Base-by-base conservation (phyloP, 1,139 yeast genomes). In the Saccharomyces hybrid region DNA sequence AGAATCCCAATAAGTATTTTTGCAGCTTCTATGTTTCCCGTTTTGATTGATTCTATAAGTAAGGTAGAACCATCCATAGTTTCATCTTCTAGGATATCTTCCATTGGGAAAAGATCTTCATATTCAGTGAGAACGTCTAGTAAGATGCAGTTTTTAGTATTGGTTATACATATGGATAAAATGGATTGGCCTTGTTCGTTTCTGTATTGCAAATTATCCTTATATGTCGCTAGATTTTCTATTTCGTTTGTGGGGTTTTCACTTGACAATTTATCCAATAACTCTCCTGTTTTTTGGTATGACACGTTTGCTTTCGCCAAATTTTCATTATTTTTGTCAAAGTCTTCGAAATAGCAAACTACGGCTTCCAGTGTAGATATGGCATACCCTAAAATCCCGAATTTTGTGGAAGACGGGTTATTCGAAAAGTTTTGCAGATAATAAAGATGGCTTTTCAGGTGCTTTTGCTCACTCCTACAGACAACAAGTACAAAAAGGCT, bases 351-450 rank as follows among this genome's bases (percentile, higher is more conserved):
- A 65, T 86, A 95, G 57, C 73, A 81, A 6, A 89, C 64, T 0
- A 89, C 95, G 0, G 93, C 96, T 64, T 90, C 96, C 49, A 90
- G 73, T 11, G 96, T 88, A 52, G 96, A 85, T 32, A 90, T 62
- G 0, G 84, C 78, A 62, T 84, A 85, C 0, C 87, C 88, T 6
- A 75, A 61, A 26, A 77, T 70, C 0, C 89, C 90, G 8, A 75
- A 67, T 42, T 76, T 63, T 8, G 60, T 78, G 2, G 72, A 62
- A 42, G 73, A 73, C 57, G 69, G 78, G 68, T 54, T 79, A 74
- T 70, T 79, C 60, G 83, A 78, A 66, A 86, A 88, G 52, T 78
- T 73, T 57, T 82, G 81, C 51, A 89, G 76, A 65, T 88, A 88
- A 52, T 73, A 77, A 7, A 90, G 65, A 61, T 87, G 93, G 1